These are phyloP conservation scores for Podospora fimiseda DNA, from an alignment of 495 filamentous ascomycete genomes.

Conservation along the genomic window DNA sequence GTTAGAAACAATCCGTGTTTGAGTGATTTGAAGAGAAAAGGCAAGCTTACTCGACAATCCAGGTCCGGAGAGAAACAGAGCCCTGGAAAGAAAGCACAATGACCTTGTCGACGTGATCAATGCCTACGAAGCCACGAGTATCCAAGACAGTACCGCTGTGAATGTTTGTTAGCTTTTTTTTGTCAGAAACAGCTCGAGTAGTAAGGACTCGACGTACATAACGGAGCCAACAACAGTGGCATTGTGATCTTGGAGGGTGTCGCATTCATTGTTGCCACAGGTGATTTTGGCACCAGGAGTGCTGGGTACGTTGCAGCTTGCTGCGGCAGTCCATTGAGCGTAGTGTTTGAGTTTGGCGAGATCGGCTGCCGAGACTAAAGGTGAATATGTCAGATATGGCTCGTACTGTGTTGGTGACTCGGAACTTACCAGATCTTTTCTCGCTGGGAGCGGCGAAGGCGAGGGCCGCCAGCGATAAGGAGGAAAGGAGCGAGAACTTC, in stretches of 20 bases:
- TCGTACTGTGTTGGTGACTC: neutral
- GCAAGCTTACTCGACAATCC: conserved; percentile 56
- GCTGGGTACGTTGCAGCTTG: conserved; percentile 58
- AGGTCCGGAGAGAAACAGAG: conserved; percentile 55
- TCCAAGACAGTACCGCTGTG: conserved; percentile 52
- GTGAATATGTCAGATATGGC: neutral
- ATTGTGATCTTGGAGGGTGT: conserved; percentile 48
- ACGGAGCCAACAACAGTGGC: conserved; percentile 53
- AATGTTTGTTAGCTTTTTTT: conserved; percentile 6
- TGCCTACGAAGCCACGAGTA: conserved; percentile 62
- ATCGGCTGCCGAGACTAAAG: conserved; percentile 27
- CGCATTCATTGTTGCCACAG: conserved; percentile 56
- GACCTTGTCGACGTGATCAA: conserved; percentile 53
- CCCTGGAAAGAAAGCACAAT: conserved; percentile 70
- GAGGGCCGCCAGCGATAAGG: conserved; percentile 12
- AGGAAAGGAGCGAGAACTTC: conserved; percentile 16
- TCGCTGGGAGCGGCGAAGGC: conserved; percentile 11
- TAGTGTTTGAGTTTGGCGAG: conserved; percentile 53
- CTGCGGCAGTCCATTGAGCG: conserved; percentile 63
- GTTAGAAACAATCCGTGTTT: too few relatives aligned
- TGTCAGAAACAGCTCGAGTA: neutral
- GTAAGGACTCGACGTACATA: conserved; percentile 38
- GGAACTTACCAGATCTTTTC: conserved; percentile 13
- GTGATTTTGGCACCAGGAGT: conserved; percentile 43
- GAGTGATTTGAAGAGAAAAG: conserved; percentile 3